Evolutionary conservation across 192 early-diverging fungal species (phyloP), one percentile per base, ranked within the genome.

Genomic region (Umbelopsis sp.): DNA sequence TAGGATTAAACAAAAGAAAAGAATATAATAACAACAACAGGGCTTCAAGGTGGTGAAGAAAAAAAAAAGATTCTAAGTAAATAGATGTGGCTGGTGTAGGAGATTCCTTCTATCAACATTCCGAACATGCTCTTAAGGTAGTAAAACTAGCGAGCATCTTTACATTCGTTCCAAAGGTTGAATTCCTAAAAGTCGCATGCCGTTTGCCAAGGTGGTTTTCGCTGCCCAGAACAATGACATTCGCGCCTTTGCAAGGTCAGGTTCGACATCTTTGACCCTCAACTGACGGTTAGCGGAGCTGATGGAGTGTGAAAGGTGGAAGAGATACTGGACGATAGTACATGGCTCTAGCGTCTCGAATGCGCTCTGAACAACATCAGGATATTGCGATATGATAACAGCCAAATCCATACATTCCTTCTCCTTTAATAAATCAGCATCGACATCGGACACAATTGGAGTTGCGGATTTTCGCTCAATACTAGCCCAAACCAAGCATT

Each of bases 81-180:
- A 17, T 16, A 49, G 17, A 2, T 17, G 47, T 49, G 47, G n/a
- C 20, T 49, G 47, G 47, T 21, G 47, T 49, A 21, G 47, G n/a
- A 21, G 47, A 49, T n/a, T 49, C 47, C 47, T 49, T 49, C 16
- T 17, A 31, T 56, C 53, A 0, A 62, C 56, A 62, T 62, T 62
- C 56, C 56, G 56, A 29, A 17, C 8, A 2, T 20, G 26, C 56
- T n/a, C 20, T 34, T 62, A 34, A n/a, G 38, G 38, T 11, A 41
- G 56, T 29, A 11, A 34, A 6, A 34, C 26, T n/a, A 51, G n/a
- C 31, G 12, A 20, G 3, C 17, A 3, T 59, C 31, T 5, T 17
- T 31, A 97, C 94, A 97, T 97, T 73, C 92, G 80, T 72, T 94
- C 90, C 21, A 96, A 74, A 14, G 94, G 94, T 41, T 80, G 77